These are phyloP conservation scores for Dothideomycetidae sp. DNA, from an alignment of 2,329 filamentous ascomycete genomes.

Conservation along the genomic window DNA sequence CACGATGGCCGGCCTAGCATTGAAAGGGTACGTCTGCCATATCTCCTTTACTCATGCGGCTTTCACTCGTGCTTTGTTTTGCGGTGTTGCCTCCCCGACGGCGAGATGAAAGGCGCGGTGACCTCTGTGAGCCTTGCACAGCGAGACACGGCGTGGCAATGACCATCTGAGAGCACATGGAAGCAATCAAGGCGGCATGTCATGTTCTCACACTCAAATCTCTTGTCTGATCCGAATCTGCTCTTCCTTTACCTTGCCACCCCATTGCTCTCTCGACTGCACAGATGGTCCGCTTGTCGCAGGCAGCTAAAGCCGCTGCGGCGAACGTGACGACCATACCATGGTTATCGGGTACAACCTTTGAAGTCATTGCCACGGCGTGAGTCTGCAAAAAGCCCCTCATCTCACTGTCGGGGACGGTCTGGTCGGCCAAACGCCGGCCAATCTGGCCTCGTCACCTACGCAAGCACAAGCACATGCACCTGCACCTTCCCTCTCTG, in stretches of 20 bases:
- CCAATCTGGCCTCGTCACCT: neutral
- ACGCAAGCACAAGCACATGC: neutral
- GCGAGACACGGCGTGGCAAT: too few species aligned
- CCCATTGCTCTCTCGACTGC: neutral
- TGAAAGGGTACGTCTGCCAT: constrained; percentile 9
- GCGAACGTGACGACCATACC: neutral
- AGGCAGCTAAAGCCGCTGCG: neutral
- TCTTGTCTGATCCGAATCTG: too few species aligned
- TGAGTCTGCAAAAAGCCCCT: constrained; percentile 3
- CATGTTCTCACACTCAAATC: too few species aligned
- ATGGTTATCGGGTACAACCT: constrained; percentile 4
- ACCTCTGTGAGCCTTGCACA: neutral
- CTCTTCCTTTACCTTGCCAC: too few species aligned
- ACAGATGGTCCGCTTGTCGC: neutral
- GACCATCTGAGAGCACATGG: too few species aligned
- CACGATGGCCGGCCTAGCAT: constrained; percentile 5
- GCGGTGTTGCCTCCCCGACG: neutral
- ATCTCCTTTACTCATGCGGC: neutral
- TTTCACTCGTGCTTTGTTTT: neutral
- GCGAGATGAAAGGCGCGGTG: too few species aligned
- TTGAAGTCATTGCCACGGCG: constrained; percentile 7
- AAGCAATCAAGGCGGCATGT: too few species aligned
- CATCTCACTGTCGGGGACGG: constrained; percentile 1
- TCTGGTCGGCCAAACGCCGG: constrained; percentile 2
- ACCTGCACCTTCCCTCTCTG: neutral